Evolutionary conservation across 106 monocot genomes (phyloP), one percentile per base, ranked within the genome.

Genomic region (Narthecium ossifragum): DNA sequence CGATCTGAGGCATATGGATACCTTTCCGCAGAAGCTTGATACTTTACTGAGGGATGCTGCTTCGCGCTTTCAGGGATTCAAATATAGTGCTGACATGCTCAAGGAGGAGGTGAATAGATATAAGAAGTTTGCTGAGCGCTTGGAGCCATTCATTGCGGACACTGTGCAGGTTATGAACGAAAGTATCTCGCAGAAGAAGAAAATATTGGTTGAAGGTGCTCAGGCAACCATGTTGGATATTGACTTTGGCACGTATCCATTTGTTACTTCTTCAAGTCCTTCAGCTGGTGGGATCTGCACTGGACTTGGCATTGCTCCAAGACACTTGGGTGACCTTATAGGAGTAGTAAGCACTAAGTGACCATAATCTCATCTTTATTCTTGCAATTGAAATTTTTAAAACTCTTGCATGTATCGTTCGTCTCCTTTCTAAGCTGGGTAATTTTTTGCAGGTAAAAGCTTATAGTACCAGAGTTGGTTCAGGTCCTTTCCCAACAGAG

Each of bases 201-300:
- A 84, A 56, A 72, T 96, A 46, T 76, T 96, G 51, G 94, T 96
- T 48, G 94, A 96, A 71, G 94, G 94, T 60, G 94, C 90, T 70
- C 94, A 96, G 54, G 94, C 90, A 7, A 96, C 94, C 6, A 96
- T 96, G 90, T 47, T 96, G 65, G 94, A 96, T 60, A 84, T 96
- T 43, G 94, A 96, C 67, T 96, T 96, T 67, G 94, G 94, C 24
- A 96, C 94, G 4, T 96, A 96, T 51, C 94, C 94, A 26, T 96
- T 90, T 73, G 94, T 96, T 21, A 96, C 94, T 26, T 96, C 94
- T 55, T 96, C 94, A 7, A 96, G 75, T 50, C 94, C 94, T 41
- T 96, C 94, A 25, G 94, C 90, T 65, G 94, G 94, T 59, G 94
- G 94, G 24, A 90, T 96, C 30, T 90, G 90, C 61, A 86, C 90